phyloP scores from a whole-genome alignment of 495 filamentous ascomycete species.

The Oidiodendron maius region DNA sequence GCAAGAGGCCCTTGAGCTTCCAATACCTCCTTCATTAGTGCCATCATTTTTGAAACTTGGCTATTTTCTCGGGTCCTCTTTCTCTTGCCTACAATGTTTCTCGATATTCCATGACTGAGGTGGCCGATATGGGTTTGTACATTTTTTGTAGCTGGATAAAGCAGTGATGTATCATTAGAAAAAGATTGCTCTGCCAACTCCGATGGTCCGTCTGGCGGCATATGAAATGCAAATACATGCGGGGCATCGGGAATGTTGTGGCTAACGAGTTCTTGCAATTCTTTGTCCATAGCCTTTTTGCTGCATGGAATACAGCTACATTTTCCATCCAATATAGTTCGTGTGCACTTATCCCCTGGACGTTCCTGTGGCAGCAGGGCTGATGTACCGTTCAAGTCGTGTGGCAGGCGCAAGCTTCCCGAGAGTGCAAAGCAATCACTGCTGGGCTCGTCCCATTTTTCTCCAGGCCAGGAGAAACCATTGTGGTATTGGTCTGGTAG shows the following conservation, averaged over 20 bases:
- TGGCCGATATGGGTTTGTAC: background rate
- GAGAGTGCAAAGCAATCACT: background rate
- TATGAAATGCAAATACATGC: background rate
- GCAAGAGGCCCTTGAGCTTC: background rate
- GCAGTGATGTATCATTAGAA: background rate
- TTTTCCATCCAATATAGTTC: background rate
- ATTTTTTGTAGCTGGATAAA: background rate
- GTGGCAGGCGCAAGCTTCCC: background rate
- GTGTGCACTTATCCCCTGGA: background rate
- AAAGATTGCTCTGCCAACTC: background rate
- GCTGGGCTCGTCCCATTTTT: background rate
- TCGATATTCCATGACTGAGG: background rate
- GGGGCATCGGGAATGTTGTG: background rate
- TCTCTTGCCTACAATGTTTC: background rate
- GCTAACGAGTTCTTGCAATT: background rate
- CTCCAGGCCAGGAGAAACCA: background rate
- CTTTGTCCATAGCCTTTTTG: background rate
- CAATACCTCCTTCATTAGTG: background rate
- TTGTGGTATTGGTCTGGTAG: background rate
- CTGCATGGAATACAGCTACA: background rate
- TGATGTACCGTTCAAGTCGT: background rate
- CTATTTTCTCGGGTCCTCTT: background rate
- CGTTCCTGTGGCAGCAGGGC: background rate
- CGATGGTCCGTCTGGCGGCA: background rate
- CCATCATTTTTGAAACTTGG: background rate